Conservation (phyloP, 2,329 filamentous ascomycete genomes). For the Corniculantispora saksenae region DNA sequence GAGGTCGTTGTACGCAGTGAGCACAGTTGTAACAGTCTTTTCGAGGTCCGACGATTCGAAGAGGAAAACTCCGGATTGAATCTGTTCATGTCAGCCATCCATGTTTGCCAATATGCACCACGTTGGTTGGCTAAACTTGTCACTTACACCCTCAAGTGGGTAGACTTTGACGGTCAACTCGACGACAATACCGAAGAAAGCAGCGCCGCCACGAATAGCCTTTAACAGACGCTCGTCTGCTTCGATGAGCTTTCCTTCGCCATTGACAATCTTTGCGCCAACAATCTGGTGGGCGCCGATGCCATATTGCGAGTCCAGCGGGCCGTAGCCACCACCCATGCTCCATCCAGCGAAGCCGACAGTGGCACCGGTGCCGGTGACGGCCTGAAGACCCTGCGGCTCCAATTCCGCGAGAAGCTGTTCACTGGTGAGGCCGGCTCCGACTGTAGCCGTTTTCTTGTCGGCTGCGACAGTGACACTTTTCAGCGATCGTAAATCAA, state of each 20-base stretch:
- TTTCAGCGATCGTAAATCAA: slow-evolving; percentile 21
- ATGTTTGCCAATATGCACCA: not conserved
- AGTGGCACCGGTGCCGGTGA: slow-evolving; percentile 25
- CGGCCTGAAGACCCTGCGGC: slow-evolving; percentile 14
- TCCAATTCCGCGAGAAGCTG: slow-evolving; percentile 18
- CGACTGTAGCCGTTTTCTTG: slow-evolving; percentile 10
- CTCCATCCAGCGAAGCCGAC: slow-evolving; percentile 40
- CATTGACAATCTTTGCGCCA: slow-evolving; percentile 30
- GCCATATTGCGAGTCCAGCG: slow-evolving; percentile 30
- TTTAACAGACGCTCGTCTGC: slow-evolving; percentile 31
- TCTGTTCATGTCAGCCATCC: not conserved
- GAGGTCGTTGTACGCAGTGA: slow-evolving; percentile 23
- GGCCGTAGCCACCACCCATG: slow-evolving; percentile 37
- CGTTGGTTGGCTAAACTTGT: not conserved
- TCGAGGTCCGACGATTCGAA: slow-evolving; percentile 34
- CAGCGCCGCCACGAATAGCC: slow-evolving; percentile 31
- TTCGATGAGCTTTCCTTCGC: slow-evolving; percentile 29
- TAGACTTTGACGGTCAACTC: slow-evolving; percentile 31
- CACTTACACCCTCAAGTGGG: slow-evolving; percentile 15
- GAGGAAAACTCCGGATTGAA: slow-evolving; percentile 28
- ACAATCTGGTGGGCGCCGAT: slow-evolving; percentile 41
- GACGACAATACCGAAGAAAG: slow-evolving; percentile 30
- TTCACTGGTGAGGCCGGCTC: slow-evolving; percentile 16
- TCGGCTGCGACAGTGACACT: slow-evolving; percentile 14
- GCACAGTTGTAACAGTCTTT: slow-evolving; percentile 25